Evolutionary conservation across 225 moss, liverwort and hornwort species (phyloP).

Genomic region (Lunularia cruciata): DNA sequence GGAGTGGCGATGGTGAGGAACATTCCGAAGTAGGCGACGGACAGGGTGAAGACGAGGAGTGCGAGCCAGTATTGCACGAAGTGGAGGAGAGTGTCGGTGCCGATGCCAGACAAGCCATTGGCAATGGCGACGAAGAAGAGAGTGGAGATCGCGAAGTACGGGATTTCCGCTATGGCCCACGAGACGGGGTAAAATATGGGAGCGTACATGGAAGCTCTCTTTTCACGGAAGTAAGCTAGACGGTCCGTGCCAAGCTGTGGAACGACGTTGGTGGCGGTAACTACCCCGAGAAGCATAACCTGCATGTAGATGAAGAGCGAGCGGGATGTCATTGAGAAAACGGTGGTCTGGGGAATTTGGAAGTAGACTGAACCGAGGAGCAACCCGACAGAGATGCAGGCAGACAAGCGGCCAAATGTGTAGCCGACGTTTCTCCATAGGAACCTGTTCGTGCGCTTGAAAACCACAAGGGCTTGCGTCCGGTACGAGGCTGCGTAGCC

Average conservation of each 20-base stretch:
- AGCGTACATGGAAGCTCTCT: slow-evolving; percentile 31
- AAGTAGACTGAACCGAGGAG: slow-evolving; percentile 26
- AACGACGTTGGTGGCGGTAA: slow-evolving; percentile 34
- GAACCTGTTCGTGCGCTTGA: slow-evolving; percentile 25
- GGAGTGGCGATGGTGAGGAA: slow-evolving; percentile 29
- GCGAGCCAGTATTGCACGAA: slow-evolving; percentile 29
- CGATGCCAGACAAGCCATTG: slow-evolving; percentile 28
- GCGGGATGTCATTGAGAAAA: slow-evolving; percentile 7
- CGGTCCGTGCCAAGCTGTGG: slow-evolving; percentile 38
- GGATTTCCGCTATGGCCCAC: slow-evolving; percentile 36
- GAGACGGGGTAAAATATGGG: slow-evolving; percentile 39
- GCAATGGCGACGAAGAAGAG: slow-evolving; percentile 33
- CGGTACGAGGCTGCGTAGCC: slow-evolving; percentile 25
- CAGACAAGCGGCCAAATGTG: slow-evolving; percentile 27
- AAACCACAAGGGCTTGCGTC: slow-evolving; percentile 22
- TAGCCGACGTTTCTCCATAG: slow-evolving; percentile 39
- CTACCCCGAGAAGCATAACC: slow-evolving; percentile 30
- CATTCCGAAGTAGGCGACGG: slow-evolving; percentile 33
- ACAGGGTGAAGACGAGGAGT: slow-evolving; percentile 28
- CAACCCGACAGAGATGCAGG: slow-evolving; percentile 15
- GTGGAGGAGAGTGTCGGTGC: not conserved
- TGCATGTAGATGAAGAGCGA: slow-evolving; percentile 39
- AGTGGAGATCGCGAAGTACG: slow-evolving; percentile 19
- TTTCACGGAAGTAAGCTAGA: slow-evolving; percentile 35
- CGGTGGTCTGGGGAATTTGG: not conserved